Evolutionary conservation across 805 yeast genomes (phyloP), one percentile per base, ranked within the genome.

Genomic region (Zygotorulaspora chibaensis): DNA sequence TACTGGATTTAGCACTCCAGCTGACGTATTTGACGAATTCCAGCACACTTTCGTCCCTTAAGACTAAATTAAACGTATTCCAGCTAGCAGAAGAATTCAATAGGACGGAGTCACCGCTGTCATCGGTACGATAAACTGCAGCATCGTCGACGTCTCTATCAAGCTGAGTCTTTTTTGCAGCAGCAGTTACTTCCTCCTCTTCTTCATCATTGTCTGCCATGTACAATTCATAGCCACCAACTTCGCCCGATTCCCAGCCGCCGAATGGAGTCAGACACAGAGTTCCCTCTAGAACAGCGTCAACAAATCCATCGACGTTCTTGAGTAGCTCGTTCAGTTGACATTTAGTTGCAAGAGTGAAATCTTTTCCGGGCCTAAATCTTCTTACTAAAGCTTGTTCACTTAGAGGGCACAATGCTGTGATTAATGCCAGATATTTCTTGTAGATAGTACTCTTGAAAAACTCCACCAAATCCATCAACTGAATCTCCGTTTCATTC

Each of bases 281-380:
- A 0, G 95, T 86, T 2, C 89, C 93, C 58, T 91, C 98, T 15
- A 91, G 63, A 1, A 79, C 61, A 2, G 79, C 77, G 35, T 72
- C 76, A 6, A 66, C 58, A 44, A 55, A 59, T 11, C 64, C 65
- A 27, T 56, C 51, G 12, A 57, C 45, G 12, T 55, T 52, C n/a
- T 54, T 62, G 54, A 53, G 55, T 12, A 79, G 67, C 2, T 74
- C 70, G 37, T 70, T 69, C 31, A 71, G 71, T 23, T 66, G 67
- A 10, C 72, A 67, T 20, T 56, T 59, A 0, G 98, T 87, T 0
- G 99, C 99, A 37, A 93, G 69, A 2, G 91, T 90, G 66, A 87
- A 93, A 64, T 93, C 99, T 25, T 79, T 82, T 2, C 98, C 99
- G 1, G 96, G 99, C 57, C 99, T 79, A 69, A 93, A 93, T 52